These are phyloP conservation scores for Bombardia bombarda DNA, from an alignment of 495 filamentous ascomycete genomes.

Conservation along the genomic window DNA sequence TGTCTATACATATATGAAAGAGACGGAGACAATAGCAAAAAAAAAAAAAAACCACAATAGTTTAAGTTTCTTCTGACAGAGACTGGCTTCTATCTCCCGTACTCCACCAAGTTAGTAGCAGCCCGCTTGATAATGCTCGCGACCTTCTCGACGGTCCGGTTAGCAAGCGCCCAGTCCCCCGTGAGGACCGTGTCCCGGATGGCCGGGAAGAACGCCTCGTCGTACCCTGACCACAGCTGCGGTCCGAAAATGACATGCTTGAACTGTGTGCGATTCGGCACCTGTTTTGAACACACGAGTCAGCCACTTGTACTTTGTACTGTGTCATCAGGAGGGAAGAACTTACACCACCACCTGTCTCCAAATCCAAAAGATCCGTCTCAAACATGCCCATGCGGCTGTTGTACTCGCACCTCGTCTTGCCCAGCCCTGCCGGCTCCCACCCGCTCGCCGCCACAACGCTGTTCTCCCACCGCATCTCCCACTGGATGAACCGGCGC, in stretches of 20 bases:
- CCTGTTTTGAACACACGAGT: slow-evolving; percentile 31
- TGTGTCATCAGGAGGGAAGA: not conserved
- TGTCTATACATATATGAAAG: too few species aligned
- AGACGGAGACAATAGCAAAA: too few species aligned
- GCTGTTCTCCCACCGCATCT: slow-evolving; percentile 57
- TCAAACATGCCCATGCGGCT: slow-evolving; percentile 72
- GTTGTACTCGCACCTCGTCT: slow-evolving; percentile 61
- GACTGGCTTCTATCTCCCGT: not conserved
- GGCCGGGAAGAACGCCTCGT: slow-evolving; percentile 72
- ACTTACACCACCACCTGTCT: slow-evolving; percentile 70
- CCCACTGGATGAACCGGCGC: slow-evolving; percentile 62
- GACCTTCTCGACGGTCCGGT: slow-evolving; percentile 63
- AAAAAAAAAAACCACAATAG: too few species aligned
- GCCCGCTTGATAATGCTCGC: slow-evolving; percentile 61
- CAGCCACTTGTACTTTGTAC: not conserved
- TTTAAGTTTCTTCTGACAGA: too few species aligned
- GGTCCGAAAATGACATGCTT: slow-evolving; percentile 89
- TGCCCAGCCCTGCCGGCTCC: slow-evolving; percentile 57
- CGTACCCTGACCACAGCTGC: slow-evolving; percentile 67
- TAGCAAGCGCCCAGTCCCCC: slow-evolving; percentile 61
- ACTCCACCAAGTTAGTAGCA: slow-evolving; percentile 23
- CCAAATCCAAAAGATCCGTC: slow-evolving; percentile 70
- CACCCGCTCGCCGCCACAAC: slow-evolving; percentile 60
- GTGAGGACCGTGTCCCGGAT: slow-evolving; percentile 73
- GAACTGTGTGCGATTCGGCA: slow-evolving; percentile 86